These are phyloP conservation scores for Termitomyces sp. DNA, from an alignment of 768 basidiomycete species.

Conservation along the genomic window DNA sequence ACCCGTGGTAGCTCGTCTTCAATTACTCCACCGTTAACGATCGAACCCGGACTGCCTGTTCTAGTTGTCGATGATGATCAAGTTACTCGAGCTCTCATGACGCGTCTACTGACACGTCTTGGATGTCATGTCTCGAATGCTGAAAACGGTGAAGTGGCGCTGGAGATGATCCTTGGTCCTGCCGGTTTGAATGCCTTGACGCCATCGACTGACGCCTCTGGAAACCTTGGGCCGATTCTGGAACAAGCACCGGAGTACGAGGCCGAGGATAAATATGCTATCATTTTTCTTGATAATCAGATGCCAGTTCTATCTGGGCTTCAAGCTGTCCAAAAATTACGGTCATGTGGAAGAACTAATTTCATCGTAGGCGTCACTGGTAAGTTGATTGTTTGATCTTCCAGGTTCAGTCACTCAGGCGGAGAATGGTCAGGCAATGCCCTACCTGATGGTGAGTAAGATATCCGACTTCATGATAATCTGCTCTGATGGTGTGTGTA, in stretches of 20 bases:
- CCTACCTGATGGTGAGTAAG: conserved; percentile 37
- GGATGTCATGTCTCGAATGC: conserved; percentile 79
- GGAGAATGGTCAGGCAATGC: conserved; percentile 44
- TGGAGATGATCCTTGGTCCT: conserved; percentile 63
- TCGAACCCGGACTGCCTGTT: conserved; percentile 56
- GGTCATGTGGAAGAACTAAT: conserved; percentile 62
- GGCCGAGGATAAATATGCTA: conserved; percentile 38
- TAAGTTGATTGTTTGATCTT: conserved; percentile 20
- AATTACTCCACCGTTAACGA: conserved; percentile 31
- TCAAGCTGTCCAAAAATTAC: conserved; percentile 58
- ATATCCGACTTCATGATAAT: background rate
- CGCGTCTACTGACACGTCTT: conserved; percentile 68
- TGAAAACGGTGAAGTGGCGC: conserved; percentile 78
- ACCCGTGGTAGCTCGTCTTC: conserved; percentile 35
- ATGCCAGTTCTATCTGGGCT: conserved; percentile 82
- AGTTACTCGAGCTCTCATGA: conserved; percentile 79
- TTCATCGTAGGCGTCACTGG: conserved; percentile 85
- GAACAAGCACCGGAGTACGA: conserved; percentile 25
- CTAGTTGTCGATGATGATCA: conserved; percentile 84
- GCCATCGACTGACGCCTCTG: conserved; percentile 35
- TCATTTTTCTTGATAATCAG: conserved; percentile 66
- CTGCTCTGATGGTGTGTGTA: conserved; percentile 21
- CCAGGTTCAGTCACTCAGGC: background rate
- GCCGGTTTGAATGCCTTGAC: conserved; percentile 22
- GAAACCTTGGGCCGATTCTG: conserved; percentile 31